Evolutionary conservation across 1,284 basidiomycete genomes (phyloP), one percentile per base, ranked within the genome.

Genomic region (Flammula alnicola): DNA sequence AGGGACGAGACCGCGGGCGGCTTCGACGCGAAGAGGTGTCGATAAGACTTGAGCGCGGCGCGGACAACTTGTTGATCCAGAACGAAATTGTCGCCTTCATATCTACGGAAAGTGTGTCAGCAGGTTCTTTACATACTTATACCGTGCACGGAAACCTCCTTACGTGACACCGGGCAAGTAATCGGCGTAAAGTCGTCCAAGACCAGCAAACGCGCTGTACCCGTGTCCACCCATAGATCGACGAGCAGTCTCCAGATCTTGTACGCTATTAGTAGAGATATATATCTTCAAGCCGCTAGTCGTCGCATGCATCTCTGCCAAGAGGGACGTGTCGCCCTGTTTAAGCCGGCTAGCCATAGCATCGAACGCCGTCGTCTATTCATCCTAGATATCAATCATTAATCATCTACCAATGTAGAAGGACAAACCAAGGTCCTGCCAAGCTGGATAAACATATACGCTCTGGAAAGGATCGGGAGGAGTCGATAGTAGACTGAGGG

Each of bases 221-320:
- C 89, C 90, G 64, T 93, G 89, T 3, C 90, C 89, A 44, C 89
- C 89, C 75, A 90, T 80, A 0, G 86, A 80, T 8, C 87, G 77
- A 9, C 90, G 78, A 5, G 84, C 82, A 4, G 73, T 79, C 64
- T 92, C 89, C 14, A 90, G 63, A 52, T 86, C 86, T 25, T 78
- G 77, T 5, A 84, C 74, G 3, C 76, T 71, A 19, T 74, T 68
- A 0, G 76, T 76, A 1, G 81, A 79, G 3, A 78, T 79, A 19
- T 88, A 72, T 0, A 81, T 75, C 62, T 93, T 93, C 17, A 92
- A 71, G 0, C 84, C 86, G 57, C 83, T 84, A 4, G 85, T 83
- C 7, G 79, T 82, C 0, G 86, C 83, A 58, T 93, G 90, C 61
- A 87, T 78, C 57, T 91, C 88, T 0, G 84, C 78, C 11, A 91